Percentiles rank a stretch among this genome's conserved stretches.
These are phyloP conservation scores for Metarhizium rileyi DNA, from an alignment of 2,329 filamentous ascomycete genomes.

Conservation along the genomic window DNA sequence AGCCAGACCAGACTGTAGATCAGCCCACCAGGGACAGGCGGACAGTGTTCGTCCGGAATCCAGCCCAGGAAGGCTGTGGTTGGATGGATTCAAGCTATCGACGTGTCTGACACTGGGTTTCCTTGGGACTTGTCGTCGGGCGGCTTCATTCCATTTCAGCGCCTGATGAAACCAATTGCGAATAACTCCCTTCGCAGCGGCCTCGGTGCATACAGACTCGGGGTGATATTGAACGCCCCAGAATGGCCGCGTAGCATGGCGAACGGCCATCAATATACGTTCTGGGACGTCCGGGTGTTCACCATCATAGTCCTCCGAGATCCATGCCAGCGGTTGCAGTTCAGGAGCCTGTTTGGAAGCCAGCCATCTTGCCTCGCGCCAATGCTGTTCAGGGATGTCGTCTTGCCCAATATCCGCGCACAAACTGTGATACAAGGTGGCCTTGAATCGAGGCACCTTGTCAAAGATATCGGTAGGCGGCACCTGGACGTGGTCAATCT, in stretches of 20 bases:
- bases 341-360: conserved; percentile 25
- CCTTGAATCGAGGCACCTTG: conserved; percentile 48
- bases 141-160: conserved; percentile 44
- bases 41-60: conserved; percentile 13
- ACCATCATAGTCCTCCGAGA: conserved; percentile 33
- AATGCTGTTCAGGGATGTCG: conserved; percentile 22
- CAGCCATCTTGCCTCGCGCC: conserved; percentile 31
- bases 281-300: conserved; percentile 24
- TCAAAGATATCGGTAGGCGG: conserved; percentile 51
- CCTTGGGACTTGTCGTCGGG: conserved; percentile 8
- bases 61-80: conserved; percentile 5
- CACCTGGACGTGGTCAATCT: conserved; percentile 46
- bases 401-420: conserved; percentile 46
- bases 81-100: conserved; percentile 15
- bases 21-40: conserved; percentile 15
- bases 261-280: conserved; percentile 66
- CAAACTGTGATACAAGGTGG: conserved; percentile 68
- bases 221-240: conserved; percentile 90
- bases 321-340: conserved; percentile 54
- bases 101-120: conserved; percentile 2
- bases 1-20: conserved; percentile 18
- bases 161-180: conserved; percentile 66
- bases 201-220: conserved; percentile 76
- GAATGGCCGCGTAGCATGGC: conserved; percentile 59
- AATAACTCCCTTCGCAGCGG: conserved; percentile 53